Percentiles rank a stretch among this genome's conserved stretches.
Evolutionary conservation across 1,284 basidiomycete genomes (phyloP).

Genomic region (Papiliotrema flavescens): DNA sequence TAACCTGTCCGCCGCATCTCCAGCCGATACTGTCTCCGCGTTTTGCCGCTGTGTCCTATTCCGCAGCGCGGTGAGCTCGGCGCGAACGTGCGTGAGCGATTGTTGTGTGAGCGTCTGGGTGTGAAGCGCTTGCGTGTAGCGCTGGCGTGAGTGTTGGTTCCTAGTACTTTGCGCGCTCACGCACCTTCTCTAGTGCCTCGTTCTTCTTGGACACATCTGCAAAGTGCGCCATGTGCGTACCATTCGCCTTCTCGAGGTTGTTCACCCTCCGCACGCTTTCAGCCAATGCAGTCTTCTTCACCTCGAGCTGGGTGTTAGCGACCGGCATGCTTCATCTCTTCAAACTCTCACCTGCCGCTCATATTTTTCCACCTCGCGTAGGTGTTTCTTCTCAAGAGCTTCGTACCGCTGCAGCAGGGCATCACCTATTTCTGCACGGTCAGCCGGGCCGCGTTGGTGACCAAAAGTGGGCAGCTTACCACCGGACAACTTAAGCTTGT

Average conservation of each 20-base stretch:
- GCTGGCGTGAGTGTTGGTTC: slow-evolving; percentile 51
- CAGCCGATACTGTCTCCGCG: slow-evolving; percentile 21
- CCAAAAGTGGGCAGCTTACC: slow-evolving; percentile 54
- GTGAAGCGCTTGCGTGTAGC: slow-evolving; percentile 66
- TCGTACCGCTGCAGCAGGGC: slow-evolving; percentile 83
- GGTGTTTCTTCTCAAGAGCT: slow-evolving; percentile 70
- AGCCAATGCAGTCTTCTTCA: slow-evolving; percentile 37
- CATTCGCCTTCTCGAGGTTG: slow-evolving; percentile 44
- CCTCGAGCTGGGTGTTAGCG: slow-evolving; percentile 27
- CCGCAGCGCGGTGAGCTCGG: slow-evolving; percentile 34
- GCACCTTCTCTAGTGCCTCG: slow-evolving; percentile 49
- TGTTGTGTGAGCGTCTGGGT: slow-evolving; percentile 45
- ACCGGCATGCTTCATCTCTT: slow-evolving; percentile 1
- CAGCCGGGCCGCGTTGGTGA: not conserved
- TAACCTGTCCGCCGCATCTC: slow-evolving; percentile 51
- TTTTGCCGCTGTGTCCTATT: slow-evolving; percentile 22
- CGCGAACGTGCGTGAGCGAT: slow-evolving; percentile 39
- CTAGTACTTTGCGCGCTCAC: not conserved
- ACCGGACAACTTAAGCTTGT: slow-evolving; percentile 72
- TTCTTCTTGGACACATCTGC: slow-evolving; percentile 37
- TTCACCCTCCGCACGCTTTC: slow-evolving; percentile 38
- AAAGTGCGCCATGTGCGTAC: slow-evolving; percentile 38
- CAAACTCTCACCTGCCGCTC: slow-evolving; percentile 36
- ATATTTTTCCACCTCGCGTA: slow-evolving; percentile 39
- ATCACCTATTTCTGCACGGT: slow-evolving; percentile 74